Conservation (phyloP, 345 rosid species). For the Erucastrum elatum region DNA sequence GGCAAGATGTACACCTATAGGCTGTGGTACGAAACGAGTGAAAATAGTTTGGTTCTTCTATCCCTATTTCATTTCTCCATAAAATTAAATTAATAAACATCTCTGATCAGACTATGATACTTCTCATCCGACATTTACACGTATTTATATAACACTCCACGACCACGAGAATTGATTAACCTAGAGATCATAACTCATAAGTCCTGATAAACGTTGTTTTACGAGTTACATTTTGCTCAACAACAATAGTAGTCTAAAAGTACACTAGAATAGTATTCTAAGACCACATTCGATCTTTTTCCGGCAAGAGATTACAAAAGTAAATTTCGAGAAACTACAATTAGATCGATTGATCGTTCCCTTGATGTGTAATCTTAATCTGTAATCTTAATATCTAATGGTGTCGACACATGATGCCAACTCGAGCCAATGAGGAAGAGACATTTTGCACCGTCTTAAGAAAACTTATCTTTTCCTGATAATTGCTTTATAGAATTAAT, state of each 20-base stretch:
- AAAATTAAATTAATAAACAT: neutral
- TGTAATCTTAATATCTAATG: neutral
- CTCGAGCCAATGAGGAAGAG: slow-evolving; percentile 14
- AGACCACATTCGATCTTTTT: neutral
- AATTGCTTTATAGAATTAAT: slow-evolving; percentile 21
- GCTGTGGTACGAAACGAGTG: neutral
- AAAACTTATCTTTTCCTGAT: slow-evolving; percentile 30
- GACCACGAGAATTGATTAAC: neutral
- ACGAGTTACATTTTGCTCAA: neutral
- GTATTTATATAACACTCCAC: neutral
- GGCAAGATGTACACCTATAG: neutral
- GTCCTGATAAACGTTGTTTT: neutral
- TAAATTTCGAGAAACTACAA: neutral
- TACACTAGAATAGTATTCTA: neutral
- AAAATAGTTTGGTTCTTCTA: neutral
- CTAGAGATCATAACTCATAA: neutral
- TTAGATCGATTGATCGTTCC: neutral
- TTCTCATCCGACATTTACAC: neutral
- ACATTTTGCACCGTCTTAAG: slow-evolving; percentile 30
- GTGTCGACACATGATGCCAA: slow-evolving; percentile 20
- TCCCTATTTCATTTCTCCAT: neutral
- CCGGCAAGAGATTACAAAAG: neutral
- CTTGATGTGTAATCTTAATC: neutral
- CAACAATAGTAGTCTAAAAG: neutral
- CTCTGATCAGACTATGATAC: neutral